Evolutionary conservation across 495 filamentous ascomycete species (phyloP), one percentile per base, ranked within the genome.

Genomic region (Neurospora sp.): DNA sequence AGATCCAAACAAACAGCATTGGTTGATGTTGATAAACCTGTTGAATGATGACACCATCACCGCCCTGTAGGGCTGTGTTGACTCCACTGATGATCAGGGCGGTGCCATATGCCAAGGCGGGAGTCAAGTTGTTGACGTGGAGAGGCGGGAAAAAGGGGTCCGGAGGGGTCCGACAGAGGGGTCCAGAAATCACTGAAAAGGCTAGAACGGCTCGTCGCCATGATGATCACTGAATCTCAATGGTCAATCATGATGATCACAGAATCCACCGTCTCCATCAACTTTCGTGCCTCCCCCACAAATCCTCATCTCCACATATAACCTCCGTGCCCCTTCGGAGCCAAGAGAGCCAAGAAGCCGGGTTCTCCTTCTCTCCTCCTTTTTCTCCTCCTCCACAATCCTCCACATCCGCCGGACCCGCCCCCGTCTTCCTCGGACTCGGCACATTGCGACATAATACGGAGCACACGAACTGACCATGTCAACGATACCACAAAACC

Each of bases 221-320:
- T 27, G 53, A 31, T 65, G 27, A 65, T 65, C 53, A 65, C 22
- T 8, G 27, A 31, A 65, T 35, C 12, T 61, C 53, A 35, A 18
- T 35, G 53, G 53, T 35, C 53, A 27, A 61, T 61, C 20, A 1
- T 18, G 27, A 31, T 61, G 27, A 61, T 61, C 53, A 61, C 22
- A 18, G 27, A 31, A 61, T 35, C 35, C 27, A 35, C 12, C 22
- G 14, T 35, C 53, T 61, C 53, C 53, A 61, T 31, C 53, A 61
- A 61, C 12, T 4, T 10, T 31, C 20, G 10, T 59, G 20, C 14
- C 84, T 81, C 79, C 82, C 81, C 77, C 81, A 81, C 80, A 80
- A 75, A 79, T 81, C 20, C 18, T 38, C 20, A 65, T 22, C 70
- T 69, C 59, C 53, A 59, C 39, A 37, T 70, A 71, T 77, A 77